phyloP scores from a whole-genome alignment of 129 eudicot species.

The Sambucus nigra region DNA sequence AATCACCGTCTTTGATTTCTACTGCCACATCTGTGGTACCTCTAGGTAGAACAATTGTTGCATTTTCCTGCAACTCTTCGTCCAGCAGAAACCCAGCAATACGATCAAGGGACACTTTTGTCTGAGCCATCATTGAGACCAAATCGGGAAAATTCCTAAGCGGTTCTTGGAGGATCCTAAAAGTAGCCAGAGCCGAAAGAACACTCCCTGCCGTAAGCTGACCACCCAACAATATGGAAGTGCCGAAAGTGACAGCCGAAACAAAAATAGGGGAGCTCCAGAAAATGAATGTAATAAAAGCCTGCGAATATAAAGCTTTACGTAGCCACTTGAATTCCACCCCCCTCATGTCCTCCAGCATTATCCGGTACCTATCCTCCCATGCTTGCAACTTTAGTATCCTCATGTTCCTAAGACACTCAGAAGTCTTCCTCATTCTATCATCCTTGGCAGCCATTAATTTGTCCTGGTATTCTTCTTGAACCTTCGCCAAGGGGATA shows the following conservation, averaged over 20 bases:
- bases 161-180: slow-evolving; percentile 90
- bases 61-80: slow-evolving; percentile 79
- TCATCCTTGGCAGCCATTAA: slow-evolving; percentile 89
- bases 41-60: slow-evolving; percentile 42
- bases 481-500: slow-evolving; percentile 71
- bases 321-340: slow-evolving; percentile 76
- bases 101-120: slow-evolving; percentile 89
- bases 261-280: slow-evolving; percentile 97
- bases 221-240: slow-evolving; percentile 59
- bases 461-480: slow-evolving; percentile 77
- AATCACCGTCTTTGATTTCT: slow-evolving; percentile 66
- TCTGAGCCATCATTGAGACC: slow-evolving; percentile 91
- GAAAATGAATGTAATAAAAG: slow-evolving; percentile 78
- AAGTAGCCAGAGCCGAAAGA: slow-evolving; percentile 86
- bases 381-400: slow-evolving; percentile 85
- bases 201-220: slow-evolving; percentile 87
- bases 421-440: slow-evolving; percentile 83
- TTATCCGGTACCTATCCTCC: slow-evolving; percentile 66
- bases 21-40: slow-evolving; percentile 64
- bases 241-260: slow-evolving; percentile 77
- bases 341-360: slow-evolving; percentile 60
- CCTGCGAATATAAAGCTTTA: slow-evolving; percentile 79
- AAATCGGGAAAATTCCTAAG: slow-evolving; percentile 83
- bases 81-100: slow-evolving; percentile 58
- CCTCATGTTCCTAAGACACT: slow-evolving; percentile 86